Evolutionary conservation across 2,329 filamentous ascomycete genomes (phyloP), one percentile per base, ranked within the genome.

Genomic region (Drechslera avenae): DNA sequence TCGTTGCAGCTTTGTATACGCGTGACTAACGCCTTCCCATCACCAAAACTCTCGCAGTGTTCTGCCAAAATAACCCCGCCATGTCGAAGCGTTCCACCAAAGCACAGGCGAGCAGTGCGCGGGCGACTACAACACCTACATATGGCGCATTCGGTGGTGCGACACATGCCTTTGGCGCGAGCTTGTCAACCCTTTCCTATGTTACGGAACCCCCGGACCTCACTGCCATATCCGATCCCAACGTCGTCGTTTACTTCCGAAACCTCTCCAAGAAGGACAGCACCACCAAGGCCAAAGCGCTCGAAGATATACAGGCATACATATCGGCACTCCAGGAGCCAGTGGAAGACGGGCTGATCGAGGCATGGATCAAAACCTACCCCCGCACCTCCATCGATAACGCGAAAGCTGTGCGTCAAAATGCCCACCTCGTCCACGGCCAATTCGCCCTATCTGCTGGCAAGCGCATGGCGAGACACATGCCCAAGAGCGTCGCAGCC

Each of bases 211-310:
- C 91, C 8, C 89, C 90, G 39, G 88, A 96, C 66, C 84, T 96
- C 60, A 85, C 86, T 28, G 78, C 78, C 35, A 85, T 99, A 52
- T 88, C 86, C 36, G 87, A 96, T 63, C 83, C 91, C 6, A 89
- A 94, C 66, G 80, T 93, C 31, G 85, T 93, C 31, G 91, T 97
- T 12, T 85, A 87, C n/a, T 90, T 97, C 77, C 96, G 97, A 75
- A 96, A 95, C 63, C 76, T 97, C 3, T 82, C 87, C 42, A 99
- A 97, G 77, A 96, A 94, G 75, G 93, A 97, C 76, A 88, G 87
- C 66, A 96, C 86, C 9, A 99, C 94, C 31, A 96, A 96, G 71
- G 82, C 88, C 6, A 96, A 93, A 72, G 93, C 90, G 0, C 78
- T 99, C 21, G 92, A 97, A 63, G 93, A 97, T 44, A 76, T 99